These are phyloP conservation scores for Trypanosoma platydactyli DNA, from an alignment of 208 protist genomes.

Conservation along the genomic window DNA sequence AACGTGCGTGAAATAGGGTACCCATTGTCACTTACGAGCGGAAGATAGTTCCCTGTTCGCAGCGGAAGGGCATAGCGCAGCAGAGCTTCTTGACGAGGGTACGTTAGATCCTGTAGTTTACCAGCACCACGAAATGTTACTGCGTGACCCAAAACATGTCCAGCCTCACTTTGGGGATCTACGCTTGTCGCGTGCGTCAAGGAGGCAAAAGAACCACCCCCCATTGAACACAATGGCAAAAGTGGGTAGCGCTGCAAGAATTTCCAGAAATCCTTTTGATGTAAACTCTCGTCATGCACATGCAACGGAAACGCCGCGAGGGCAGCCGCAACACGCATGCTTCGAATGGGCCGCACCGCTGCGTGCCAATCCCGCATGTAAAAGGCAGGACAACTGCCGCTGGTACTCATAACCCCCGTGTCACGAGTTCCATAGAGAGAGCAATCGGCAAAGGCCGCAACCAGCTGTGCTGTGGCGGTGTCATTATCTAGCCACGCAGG, in stretches of 20 bases:
- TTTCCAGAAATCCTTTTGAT: constrained; percentile 55
- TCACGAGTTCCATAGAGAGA: constrained; percentile 76
- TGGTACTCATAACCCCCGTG: constrained; percentile 18
- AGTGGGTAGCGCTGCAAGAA: constrained; percentile 57
- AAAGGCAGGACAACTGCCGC: constrained; percentile 46
- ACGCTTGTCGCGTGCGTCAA: constrained; percentile 58
- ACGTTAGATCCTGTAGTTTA: constrained; percentile 41
- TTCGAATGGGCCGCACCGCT: constrained; percentile 55
- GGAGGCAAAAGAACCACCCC: constrained; percentile 36
- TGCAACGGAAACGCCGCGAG: constrained; percentile 61
- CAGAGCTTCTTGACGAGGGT: constrained; percentile 65
- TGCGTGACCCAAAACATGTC: constrained; percentile 70
- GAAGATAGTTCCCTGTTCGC: constrained; percentile 59
- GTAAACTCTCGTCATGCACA: constrained; percentile 21
- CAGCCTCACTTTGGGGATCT: constrained; percentile 33
- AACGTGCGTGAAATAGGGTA: constrained; percentile 77
- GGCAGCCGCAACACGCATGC: constrained; percentile 58
- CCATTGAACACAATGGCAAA: constrained; percentile 12
- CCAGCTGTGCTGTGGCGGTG: constrained; percentile 70
- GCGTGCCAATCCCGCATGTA: constrained; percentile 71
- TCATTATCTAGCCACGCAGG: constrained; percentile 66
- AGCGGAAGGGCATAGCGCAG: constrained; percentile 79
- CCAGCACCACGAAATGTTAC: constrained; percentile 69
- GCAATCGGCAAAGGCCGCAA: constrained; percentile 66
- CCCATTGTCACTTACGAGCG: constrained; percentile 50